Base-by-base conservation (phyloP, 1,139 yeast species). In the Saccharomyces hybrid region DNA sequence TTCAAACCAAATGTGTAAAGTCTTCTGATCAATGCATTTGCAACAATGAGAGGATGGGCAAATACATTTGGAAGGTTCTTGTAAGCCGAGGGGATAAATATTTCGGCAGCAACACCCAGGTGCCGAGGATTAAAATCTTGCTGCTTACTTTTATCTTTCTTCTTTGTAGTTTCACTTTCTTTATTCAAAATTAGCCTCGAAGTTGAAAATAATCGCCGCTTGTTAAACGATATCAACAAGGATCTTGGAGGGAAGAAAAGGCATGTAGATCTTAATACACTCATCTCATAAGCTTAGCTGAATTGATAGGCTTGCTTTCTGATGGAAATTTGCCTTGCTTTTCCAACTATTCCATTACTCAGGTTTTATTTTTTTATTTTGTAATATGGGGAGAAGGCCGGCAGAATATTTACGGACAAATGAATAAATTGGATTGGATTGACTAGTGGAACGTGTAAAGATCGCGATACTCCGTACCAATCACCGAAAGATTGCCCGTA, bases 1-100 rank as follows among this genome's bases (percentile, higher is more conserved):
- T 84, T 84, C 63, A 82, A 75, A 29, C 84, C 84, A 53, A 81
- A 74, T 3, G 78, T 72, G 52, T 81, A 81, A 34, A 80, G 64
- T 57, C 84, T 74, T 67, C 83, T 77, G 57, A 77, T 67, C 9
- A 79, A 58, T 25, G 74, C 72, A 58, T 73, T 73, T 58, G 75
- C 61, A 41, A 74, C 74, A 25, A 68, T 62, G 46, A 66, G 60
- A 4, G 84, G 86, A 48, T 68, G 65, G 0, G 71, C 61, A 50
- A 78, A 64, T 6, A 73, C 58, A 29, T 70, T 75, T 9, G 84
- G 84, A 51, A 79, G 64, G 56, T 75, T 73, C n/a, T 67, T 65
- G 52, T 69, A 68, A 1, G 79, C 66, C 1, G 82, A 77, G 19
- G 84, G 85, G 53, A 82, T 70, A 60, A 75, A 80, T 4, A 77